Percentiles rank a stretch among this genome's conserved stretches.
Conservation (phyloP, 1,139 yeast genomes). For the Wickerhamiella infanticola region DNA sequence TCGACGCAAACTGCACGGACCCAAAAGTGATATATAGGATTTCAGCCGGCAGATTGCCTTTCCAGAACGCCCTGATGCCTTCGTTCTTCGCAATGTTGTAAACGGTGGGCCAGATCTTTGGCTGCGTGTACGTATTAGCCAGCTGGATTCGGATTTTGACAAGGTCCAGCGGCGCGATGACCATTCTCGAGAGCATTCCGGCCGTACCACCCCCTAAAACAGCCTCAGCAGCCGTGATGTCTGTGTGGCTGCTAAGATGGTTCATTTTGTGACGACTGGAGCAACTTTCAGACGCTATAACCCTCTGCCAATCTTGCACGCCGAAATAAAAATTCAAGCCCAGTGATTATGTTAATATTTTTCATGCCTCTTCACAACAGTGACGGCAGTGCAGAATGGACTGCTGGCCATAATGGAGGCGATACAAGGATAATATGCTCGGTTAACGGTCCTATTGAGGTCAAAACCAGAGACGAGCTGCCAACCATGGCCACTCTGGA, state of each 20-base stretch:
- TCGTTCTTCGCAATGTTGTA: slow-evolving; percentile 31
- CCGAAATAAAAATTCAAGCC: too few relatives aligned
- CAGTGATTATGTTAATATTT: too few relatives aligned
- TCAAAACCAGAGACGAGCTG: slow-evolving; percentile 66
- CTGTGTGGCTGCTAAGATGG: slow-evolving; percentile 20
- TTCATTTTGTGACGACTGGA: slow-evolving; percentile 6
- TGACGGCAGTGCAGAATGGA: slow-evolving; percentile 65
- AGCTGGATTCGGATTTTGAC: slow-evolving; percentile 76
- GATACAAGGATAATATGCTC: slow-evolving; percentile 50
- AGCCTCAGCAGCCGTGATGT: slow-evolving; percentile 24
- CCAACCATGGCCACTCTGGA: slow-evolving; percentile 71
- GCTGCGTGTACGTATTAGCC: slow-evolving; percentile 18
- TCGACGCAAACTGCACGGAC: slow-evolving; percentile 66
- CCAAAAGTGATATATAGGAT: slow-evolving; percentile 74
- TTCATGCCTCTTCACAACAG: slow-evolving; percentile 34
- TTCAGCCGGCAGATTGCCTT: slow-evolving; percentile 90
- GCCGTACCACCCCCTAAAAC: slow-evolving; percentile 56
- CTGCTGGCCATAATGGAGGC: slow-evolving; percentile 21
- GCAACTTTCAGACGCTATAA: too few relatives aligned
- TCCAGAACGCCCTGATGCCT: slow-evolving; percentile 65
- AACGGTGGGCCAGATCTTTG: slow-evolving; percentile 21
- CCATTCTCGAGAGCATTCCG: slow-evolving; percentile 41
- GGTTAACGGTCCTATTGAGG: slow-evolving; percentile 85
- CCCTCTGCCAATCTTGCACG: too few relatives aligned
- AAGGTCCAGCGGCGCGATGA: slow-evolving; percentile 84